Evolutionary conservation across 306 rosid genomes (phyloP), one percentile per base, ranked within the genome.

Genomic region (peach (Prunus persica)): DNA sequence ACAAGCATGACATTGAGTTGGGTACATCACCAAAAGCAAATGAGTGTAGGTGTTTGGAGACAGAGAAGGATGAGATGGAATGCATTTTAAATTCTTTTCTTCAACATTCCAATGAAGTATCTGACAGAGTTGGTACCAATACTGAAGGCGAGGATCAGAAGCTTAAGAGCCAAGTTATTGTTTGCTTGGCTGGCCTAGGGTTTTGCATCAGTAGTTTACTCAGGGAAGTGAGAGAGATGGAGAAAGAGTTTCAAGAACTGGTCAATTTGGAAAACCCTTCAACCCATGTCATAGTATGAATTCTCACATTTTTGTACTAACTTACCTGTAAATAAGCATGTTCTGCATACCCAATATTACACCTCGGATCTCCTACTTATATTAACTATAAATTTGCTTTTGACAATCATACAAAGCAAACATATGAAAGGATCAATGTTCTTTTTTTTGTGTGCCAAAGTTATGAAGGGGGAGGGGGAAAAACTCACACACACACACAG

Each of bases 261-360:
- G 54, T 82, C 70, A 80, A 79, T 76, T 80, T 87, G 93, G 91
- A 88, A 84, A 86, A 87, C 65, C 91, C 93, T 64, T 82, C 81
- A 3, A 62, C 75, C 81, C 87, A 80, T 60, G 70, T 86, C 78
- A 64, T 77, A 81, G 76, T 54, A 66, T 80, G 80, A 83, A 38
- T 76, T 83, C 64, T 74, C 82, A 27, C 28, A 22, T 27, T 12
- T 24, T 6, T 19, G 0, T 11, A 7, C 67, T 14, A 12, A 69
- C 41, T 69, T 24, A 15, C 20, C 4, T 30, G 24, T 27, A 15
- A 34, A 32, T 34, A 2, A 15, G 50, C 47, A 18, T 38, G 11
- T 34, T 34, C 49, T 63, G 63, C 13, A 38, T 22, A 12, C 14
- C 6, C 28, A 7, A 34, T 34, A 34, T 20, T 8, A 56, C 20